These are phyloP conservation scores for Myxozyma lipomycoides DNA, from an alignment of 805 yeast species.

Conservation along the genomic window DNA sequence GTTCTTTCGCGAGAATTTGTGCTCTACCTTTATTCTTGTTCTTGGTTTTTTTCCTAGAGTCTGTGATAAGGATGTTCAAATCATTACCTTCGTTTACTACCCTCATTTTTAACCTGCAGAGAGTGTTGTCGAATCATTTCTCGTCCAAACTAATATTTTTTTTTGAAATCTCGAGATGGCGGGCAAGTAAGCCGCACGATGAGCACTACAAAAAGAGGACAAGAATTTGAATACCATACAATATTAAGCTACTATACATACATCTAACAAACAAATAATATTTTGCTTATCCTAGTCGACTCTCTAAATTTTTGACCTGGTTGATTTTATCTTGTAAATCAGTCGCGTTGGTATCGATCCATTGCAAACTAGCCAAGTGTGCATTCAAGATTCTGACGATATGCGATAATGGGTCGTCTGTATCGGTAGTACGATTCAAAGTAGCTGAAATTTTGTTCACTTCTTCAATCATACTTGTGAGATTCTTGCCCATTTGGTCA, in stretches of 20 bases:
- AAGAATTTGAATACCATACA: not conserved
- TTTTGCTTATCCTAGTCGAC: constrained; percentile 1
- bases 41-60: not conserved
- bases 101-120: not conserved
- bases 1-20: constrained; percentile 5
- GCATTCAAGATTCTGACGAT: constrained; percentile 78
- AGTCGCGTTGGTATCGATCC: constrained; percentile 72
- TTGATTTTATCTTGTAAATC: constrained; percentile 64
- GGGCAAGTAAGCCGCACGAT: not conserved
- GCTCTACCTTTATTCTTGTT: constrained; percentile 5
- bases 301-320: constrained; percentile 31
- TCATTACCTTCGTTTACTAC: too few species aligned
- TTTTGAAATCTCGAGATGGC: not conserved
- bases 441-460: constrained; percentile 54
- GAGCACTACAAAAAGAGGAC: too few species aligned
- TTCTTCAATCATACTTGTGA: constrained; percentile 70
- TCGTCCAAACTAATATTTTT: not conserved
- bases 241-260: not conserved
- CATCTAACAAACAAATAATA: not conserved
- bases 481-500: constrained; percentile 70
- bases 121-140: not conserved
- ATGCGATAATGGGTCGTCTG: constrained; percentile 43
- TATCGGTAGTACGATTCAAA: constrained; percentile 42
- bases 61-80: not conserved
- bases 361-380: constrained; percentile 84